These are phyloP conservation scores for Hordeum pubiflorum DNA, from an alignment of 202 grass and related monocot genomes.

Conservation along the genomic window DNA sequence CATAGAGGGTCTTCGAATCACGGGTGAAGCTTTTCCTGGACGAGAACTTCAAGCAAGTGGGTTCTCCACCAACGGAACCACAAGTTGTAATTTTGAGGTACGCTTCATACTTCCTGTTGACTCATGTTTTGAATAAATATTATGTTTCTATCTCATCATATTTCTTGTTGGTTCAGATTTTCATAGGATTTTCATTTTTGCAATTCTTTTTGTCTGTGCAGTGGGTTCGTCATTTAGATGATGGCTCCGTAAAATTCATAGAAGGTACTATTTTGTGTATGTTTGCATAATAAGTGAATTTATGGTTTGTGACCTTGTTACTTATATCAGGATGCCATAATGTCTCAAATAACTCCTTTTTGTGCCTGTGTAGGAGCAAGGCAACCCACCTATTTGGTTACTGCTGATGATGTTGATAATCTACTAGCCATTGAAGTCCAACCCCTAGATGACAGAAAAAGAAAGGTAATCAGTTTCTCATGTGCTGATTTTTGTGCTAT, in stretches of 20 bases:
- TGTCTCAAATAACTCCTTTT: not conserved
- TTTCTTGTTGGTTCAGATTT: slow-evolving; percentile 4
- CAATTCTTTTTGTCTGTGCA: slow-evolving; percentile 36
- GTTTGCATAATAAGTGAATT: not conserved
- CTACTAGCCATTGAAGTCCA: slow-evolving; percentile 92
- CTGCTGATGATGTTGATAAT: slow-evolving; percentile 86
- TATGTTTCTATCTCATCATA: not conserved
- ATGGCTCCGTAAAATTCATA: slow-evolving; percentile 88
- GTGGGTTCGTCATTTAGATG: slow-evolving; percentile 91
- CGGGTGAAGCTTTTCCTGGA: slow-evolving; percentile 88
- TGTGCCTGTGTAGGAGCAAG: slow-evolving; percentile 49
- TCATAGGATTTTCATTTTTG: slow-evolving; percentile 1
- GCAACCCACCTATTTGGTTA: slow-evolving; percentile 81
- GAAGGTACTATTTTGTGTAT: slow-evolving; percentile 46
- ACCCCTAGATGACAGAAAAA: slow-evolving; percentile 88
- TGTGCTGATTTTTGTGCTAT: slow-evolving; percentile 17
- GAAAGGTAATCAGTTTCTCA: slow-evolving; percentile 53
- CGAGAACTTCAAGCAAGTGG: slow-evolving; percentile 70
- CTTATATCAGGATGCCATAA: slow-evolving; percentile 4
- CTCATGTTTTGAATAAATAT: slow-evolving; percentile 5
- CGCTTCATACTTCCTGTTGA: slow-evolving; percentile 6
- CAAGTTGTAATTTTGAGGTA: slow-evolving; percentile 95
- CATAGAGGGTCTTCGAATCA: slow-evolving; percentile 69
- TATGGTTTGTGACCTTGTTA: slow-evolving; percentile 25
- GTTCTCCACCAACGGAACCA: slow-evolving; percentile 68